Conservation (phyloP, 208 protist genomes). For the Novymonas esmeraldas region DNA sequence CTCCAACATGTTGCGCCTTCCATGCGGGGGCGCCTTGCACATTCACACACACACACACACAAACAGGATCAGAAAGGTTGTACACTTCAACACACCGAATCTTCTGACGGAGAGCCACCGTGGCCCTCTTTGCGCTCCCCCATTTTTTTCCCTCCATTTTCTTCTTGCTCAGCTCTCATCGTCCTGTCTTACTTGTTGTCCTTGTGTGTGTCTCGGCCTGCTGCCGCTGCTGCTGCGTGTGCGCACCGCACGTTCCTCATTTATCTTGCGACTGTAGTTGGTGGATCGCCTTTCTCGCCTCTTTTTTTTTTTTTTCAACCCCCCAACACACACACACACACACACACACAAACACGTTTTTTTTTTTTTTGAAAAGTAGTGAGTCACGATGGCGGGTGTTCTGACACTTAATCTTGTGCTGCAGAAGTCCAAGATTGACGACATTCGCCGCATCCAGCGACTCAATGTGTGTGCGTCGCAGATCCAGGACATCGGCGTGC, state of each 20-base stretch:
- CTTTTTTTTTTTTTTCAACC: constrained; percentile 19
- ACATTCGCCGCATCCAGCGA: constrained; percentile 75
- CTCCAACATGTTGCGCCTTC: neutral
- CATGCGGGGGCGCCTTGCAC: neutral
- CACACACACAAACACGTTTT: too few species aligned
- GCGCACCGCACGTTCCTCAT: too few species aligned
- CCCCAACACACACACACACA: too few species aligned
- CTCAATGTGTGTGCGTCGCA: constrained; percentile 89
- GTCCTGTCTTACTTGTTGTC: constrained; percentile 23
- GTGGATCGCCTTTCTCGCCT: constrained; percentile 1
- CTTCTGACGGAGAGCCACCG: too few species aligned
- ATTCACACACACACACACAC: neutral
- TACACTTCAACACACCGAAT: too few species aligned
- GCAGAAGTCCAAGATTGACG: constrained; percentile 85
- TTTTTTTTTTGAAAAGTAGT: too few species aligned
- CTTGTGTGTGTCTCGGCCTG: constrained; percentile 22
- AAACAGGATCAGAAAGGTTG: too few species aligned
- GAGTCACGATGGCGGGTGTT: constrained; percentile 78
- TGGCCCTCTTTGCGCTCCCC: constrained; percentile 20
- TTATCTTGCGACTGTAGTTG: too few species aligned
- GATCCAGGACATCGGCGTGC: constrained; percentile 83
- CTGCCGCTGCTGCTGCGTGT: too few species aligned
- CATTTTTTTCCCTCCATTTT: constrained; percentile 12
- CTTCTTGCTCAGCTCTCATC: neutral
- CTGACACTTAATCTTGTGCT: constrained; percentile 83